phyloP scores from a whole-genome alignment of 208 protist species.

The Angomonas deanei region DNA sequence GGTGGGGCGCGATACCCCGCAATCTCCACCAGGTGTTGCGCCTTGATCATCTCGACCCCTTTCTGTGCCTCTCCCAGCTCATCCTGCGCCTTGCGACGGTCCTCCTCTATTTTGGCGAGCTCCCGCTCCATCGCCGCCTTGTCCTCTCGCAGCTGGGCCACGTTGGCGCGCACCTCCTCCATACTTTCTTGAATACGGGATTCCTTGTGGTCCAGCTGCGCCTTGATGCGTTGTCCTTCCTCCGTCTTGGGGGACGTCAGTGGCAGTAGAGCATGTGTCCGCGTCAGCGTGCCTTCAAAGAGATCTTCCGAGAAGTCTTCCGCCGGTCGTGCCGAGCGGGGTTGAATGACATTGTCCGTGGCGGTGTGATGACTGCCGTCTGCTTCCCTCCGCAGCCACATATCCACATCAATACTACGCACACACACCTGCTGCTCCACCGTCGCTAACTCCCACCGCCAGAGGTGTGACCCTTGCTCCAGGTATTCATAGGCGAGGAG shows the following conservation, averaged over 20 bases:
- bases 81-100: conserved; percentile 16
- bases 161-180: conserved; percentile 6
- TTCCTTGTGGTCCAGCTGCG: conserved; percentile 19
- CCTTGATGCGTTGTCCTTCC: conserved; percentile 4
- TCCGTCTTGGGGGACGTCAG: neutral
- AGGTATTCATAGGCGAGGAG: conserved; percentile 50
- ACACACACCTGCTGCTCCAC: conserved; percentile 1
- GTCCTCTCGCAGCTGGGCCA: conserved; percentile 9
- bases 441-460: conserved; percentile 21
- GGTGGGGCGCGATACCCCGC: conserved; percentile 61
- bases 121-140: conserved; percentile 11
- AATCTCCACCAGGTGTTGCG: conserved; percentile 41
- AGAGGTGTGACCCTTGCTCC: conserved; percentile 6
- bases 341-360: conserved; percentile 14
- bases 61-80: conserved; percentile 37
- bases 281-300: neutral
- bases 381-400: conserved; percentile 2
- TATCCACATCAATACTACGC: neutral
- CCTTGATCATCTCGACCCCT: conserved; percentile 45
- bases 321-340: neutral
- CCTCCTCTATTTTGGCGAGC: conserved; percentile 16
- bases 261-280: no score
- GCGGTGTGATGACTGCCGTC: conserved; percentile 5
- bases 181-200: conserved; percentile 5
- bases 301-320: neutral